Evolutionary conservation across 495 filamentous ascomycete genomes (phyloP).

Genomic region (Neurospora sp.): DNA sequence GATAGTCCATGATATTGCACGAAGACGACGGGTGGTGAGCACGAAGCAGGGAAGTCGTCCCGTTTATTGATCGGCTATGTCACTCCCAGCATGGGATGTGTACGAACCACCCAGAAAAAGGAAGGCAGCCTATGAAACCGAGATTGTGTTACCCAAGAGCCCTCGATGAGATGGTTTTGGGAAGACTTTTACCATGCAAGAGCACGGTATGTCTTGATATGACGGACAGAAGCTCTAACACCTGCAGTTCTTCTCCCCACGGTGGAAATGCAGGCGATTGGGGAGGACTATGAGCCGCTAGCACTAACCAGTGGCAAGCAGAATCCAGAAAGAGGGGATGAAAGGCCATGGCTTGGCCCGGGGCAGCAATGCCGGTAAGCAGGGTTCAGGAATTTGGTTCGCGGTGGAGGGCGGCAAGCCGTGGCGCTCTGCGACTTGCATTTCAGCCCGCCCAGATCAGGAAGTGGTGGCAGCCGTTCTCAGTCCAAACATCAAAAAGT

Average conservation of each 20-base stretch:
- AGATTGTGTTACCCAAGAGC: neutral
- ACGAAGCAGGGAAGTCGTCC: neutral
- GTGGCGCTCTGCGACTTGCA: constrained; percentile 7
- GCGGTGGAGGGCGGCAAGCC: neutral
- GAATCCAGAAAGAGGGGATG: neutral
- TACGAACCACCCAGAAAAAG: neutral
- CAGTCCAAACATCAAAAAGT: neutral
- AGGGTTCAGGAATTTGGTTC: neutral
- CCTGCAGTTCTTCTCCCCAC: neutral
- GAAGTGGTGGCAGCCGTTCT: constrained; percentile 3
- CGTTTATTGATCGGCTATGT: neutral
- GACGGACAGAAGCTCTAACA: neutral
- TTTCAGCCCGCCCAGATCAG: constrained; percentile 12
- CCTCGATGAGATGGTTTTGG: neutral
- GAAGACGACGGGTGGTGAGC: neutral
- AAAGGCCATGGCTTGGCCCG: neutral
- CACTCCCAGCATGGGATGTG: neutral
- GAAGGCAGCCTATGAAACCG: neutral
- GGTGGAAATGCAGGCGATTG: neutral
- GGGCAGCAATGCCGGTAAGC: neutral
- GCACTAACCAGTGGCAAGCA: neutral
- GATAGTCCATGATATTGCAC: neutral
- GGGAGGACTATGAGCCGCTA: neutral
- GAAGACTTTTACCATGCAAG: neutral
- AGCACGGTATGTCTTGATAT: neutral